phyloP scores from a whole-genome alignment of 345 rosid species.

The Dimocarpus longan region DNA sequence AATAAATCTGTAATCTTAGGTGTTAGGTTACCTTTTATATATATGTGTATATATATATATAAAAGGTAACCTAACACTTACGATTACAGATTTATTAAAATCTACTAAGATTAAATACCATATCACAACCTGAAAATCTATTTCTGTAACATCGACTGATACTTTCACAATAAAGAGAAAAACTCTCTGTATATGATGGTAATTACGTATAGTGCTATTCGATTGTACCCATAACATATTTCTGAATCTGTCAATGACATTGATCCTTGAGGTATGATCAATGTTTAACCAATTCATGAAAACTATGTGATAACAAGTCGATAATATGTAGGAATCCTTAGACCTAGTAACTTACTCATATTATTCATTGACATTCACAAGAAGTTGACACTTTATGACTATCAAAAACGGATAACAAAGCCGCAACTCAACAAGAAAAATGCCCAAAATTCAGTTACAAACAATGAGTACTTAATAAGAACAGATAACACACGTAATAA shows the following conservation, averaged over 20 bases:
- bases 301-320: not conserved
- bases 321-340: not conserved
- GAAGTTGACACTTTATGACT: not conserved
- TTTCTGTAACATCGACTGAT: too few species aligned
- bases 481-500: not conserved
- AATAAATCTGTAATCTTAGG: too few species aligned
- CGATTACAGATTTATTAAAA: too few species aligned
- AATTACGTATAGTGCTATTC: too few species aligned
- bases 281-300: not conserved
- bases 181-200: too few species aligned
- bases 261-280: too few species aligned
- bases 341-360: not conserved
- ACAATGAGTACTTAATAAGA: not conserved
- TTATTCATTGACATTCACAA: not conserved
- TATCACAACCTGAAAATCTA: too few species aligned
- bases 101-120: too few species aligned
- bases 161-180: too few species aligned
- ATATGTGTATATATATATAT: too few species aligned
- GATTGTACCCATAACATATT: not conserved
- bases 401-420: not conserved
- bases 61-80: too few species aligned
- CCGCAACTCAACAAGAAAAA: not conserved
- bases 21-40: too few species aligned
- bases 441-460: not conserved
- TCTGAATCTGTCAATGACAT: not conserved